Base-by-base conservation (phyloP, 768 basidiomycete species). In the Coprinopsis sp. region DNA sequence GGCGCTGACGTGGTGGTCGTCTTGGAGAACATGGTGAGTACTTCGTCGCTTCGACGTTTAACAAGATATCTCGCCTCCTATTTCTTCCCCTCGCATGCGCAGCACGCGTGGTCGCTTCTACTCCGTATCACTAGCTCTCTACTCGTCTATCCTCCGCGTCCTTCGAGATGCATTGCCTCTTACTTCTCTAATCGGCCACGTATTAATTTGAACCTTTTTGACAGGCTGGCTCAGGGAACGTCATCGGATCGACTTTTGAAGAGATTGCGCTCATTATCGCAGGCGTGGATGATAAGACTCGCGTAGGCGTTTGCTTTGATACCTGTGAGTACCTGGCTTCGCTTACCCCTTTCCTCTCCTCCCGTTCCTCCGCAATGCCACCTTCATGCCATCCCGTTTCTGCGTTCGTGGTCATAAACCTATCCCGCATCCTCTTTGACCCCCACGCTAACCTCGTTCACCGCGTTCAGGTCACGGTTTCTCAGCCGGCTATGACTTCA, bases 301-400 rank as follows among this genome's bases (percentile, higher is more conserved):
- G 91, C 37, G 79, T 93, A 2, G 86, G 88, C 0, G 83, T 92
- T 4, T 93, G 91, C 61, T 66, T 94, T 33, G 90, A 94, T 63
- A 92, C 91, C 0, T 93, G 91, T 83, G 54, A 40, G 70, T 63
- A n/a, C n/a, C n/a, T n/a, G 4, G 28, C 12, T 33, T 43, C n/a
- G 40, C 34, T 7, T 30, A 24, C 21, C 28, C 12, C 10, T 11
- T 8, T 42, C 2, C 16, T 14, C 13, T 30, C 2, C 27, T 21
- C 43, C 24, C 2, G 30, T 24, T 22, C 27, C 19, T 16, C 6
- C 30, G 10, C 21, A 18, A 44, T 5, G 33, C 42, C 24, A 34
- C 19, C 21, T 16, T 19, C n/a, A 36, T 8, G 19, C 34, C 34
- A 36, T 36, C 34, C 16, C 8, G 8, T 36, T 36, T 36, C 19